Conservation (phyloP, 768 basidiomycete species). For the Porphyrellus cyaneotinctus region DNA sequence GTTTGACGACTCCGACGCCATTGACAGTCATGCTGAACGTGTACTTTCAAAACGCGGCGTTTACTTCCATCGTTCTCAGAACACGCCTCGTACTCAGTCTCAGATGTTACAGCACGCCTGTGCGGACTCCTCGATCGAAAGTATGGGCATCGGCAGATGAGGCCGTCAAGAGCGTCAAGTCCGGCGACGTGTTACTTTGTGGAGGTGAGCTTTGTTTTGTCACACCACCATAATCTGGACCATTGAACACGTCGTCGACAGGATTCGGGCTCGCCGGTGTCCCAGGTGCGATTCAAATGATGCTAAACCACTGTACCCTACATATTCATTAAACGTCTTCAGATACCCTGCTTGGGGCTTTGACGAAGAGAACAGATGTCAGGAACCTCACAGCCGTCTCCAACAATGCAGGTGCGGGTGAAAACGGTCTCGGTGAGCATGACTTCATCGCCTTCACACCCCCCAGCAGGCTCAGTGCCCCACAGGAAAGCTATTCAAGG, state of each 20-base stretch:
- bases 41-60: conserved; percentile 12
- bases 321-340: not conserved
- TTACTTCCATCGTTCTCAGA: conserved; percentile 17
- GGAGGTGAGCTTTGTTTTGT: conserved; percentile 54
- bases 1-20: too few species aligned
- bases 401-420: conserved; percentile 78
- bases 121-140: conserved; percentile 44
- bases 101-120: conserved; percentile 26
- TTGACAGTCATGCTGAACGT: conserved; percentile 25
- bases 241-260: conserved; percentile 27
- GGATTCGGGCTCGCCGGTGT: conserved; percentile 90
- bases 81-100: conserved; percentile 11
- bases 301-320: too few species aligned
- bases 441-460: not conserved
- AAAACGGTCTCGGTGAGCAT: conserved; percentile 61
- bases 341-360: conserved; percentile 82
- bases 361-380: conserved; percentile 73
- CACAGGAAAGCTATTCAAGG: conserved; percentile 68
- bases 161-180: conserved; percentile 78
- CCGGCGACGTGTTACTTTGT: conserved; percentile 72
- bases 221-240: not conserved
- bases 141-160: conserved; percentile 82
- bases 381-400: conserved; percentile 75
- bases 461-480: not conserved
- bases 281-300: conserved; percentile 49